A percentile compares a stretch with the other conserved stretches of the same genome.
phyloP scores from a whole-genome alignment of 1,284 basidiomycete genomes.

The Leccinum variabile region DNA sequence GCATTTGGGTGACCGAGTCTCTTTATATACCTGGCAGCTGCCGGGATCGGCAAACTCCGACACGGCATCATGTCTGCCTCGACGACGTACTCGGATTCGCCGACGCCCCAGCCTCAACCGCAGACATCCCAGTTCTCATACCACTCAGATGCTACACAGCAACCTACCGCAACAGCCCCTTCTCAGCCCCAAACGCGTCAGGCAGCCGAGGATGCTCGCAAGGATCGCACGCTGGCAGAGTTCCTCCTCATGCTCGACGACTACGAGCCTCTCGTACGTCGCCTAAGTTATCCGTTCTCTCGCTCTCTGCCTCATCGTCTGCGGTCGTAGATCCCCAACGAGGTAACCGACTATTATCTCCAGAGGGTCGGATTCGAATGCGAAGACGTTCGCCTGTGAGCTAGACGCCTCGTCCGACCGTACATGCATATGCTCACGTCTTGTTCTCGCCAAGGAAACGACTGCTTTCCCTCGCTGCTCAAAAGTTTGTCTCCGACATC shows the following conservation, averaged over 20 bases:
- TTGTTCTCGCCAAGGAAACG: slow-evolving; percentile 66
- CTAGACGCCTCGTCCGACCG: neutral
- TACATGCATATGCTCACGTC: slow-evolving; percentile 3
- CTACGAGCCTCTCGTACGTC: slow-evolving; percentile 88
- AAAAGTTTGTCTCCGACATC: slow-evolving; percentile 98
- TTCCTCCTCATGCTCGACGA: slow-evolving; percentile 96
- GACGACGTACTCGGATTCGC: slow-evolving; percentile 34
- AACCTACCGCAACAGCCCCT: slow-evolving; percentile 4
- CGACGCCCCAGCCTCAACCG: slow-evolving; percentile 30
- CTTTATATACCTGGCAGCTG: slow-evolving; percentile 28
- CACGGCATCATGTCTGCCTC: slow-evolving; percentile 32
- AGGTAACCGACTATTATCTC: slow-evolving; percentile 97
- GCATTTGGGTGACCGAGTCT: neutral
- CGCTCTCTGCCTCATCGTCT: neutral
- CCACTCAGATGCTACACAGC: slow-evolving; percentile 28
- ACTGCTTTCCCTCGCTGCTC: slow-evolving; percentile 91
- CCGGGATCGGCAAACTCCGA: slow-evolving; percentile 29
- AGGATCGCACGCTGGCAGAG: slow-evolving; percentile 89
- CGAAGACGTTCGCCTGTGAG: slow-evolving; percentile 88
- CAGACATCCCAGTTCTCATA: slow-evolving; percentile 24
- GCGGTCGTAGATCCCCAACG: slow-evolving; percentile 87
- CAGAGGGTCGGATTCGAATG: slow-evolving; percentile 97
- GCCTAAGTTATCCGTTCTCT: neutral
- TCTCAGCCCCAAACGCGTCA: slow-evolving; percentile 55
- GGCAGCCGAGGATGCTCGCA: slow-evolving; percentile 80